Evolutionary conservation across 2,329 filamentous ascomycete species (phyloP), one percentile per base, ranked within the genome.

Genomic region (Fusarium sp.): DNA sequence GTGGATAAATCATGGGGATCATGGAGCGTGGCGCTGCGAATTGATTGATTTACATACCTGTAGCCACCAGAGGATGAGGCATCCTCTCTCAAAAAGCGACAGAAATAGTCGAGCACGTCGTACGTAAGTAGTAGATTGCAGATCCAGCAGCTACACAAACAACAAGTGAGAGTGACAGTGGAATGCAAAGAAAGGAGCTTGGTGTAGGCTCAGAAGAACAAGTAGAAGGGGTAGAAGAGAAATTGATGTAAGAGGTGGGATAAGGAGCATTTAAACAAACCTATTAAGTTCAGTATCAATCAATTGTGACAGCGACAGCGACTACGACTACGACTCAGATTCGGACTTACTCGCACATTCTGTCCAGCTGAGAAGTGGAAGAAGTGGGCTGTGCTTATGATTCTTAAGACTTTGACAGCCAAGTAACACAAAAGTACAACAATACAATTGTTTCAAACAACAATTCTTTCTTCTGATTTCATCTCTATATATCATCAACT

Each of bases 1-100:
- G n/a, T 43, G 53, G 37, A 46, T 46, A 12, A 33, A 32, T 23
- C 28, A 30, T 28, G 28, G 30, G 25, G 25, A 30, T 28, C 19
- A 50, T 30, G 21, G 28, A 37, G 37, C 33, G 33, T 61, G 49
- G 47, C 38, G 60, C 28, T 56, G 37, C 46, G 30, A 30, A 37
- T 50, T 23, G 42, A 37, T 49, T 19, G 38, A 23, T 60, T 69
- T 44, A 73, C 72, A 64, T 75, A 75, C 72, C 72, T 73, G 62
- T 67, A 67, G 72, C 72, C 58, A 73, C 69, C 56, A 75, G 38
- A 68, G 72, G 72, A 49, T 75, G 69, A 73, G 72, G 72, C 72
- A 75, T 75, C 50, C 40, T 57, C 59, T 50, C 43, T 63, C 12
- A n/a, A 37, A 35, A 11, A 28, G 25, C 44, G 37, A 42, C 23